A percentile compares a stretch with the other conserved stretches of the same genome.
Evolutionary conservation across 768 basidiomycete species (phyloP).

Genomic region (Leccinum subgranulosum): DNA sequence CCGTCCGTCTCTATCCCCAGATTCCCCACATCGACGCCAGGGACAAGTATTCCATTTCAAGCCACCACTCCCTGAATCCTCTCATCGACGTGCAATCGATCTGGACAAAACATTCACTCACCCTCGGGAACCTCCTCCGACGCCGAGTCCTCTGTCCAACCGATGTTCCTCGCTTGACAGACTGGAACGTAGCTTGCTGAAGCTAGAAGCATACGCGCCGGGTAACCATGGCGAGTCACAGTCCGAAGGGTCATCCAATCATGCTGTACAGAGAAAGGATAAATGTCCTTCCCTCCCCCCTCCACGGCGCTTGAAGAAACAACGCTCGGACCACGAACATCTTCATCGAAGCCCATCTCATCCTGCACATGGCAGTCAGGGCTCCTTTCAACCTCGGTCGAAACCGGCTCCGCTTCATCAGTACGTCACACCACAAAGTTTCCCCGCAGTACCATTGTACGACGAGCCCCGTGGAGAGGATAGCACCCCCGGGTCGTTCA

Average conservation of each 20-base stretch:
- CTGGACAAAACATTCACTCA: conserved; percentile 11
- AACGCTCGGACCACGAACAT: conserved; percentile 7
- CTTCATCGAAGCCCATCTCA: background rate
- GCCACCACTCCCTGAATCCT: background rate
- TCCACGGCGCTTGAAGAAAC: conserved; percentile 12
- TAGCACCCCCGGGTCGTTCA: conserved; percentile 24
- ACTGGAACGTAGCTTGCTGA: conserved; percentile 33
- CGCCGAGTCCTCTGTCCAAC: conserved; percentile 5
- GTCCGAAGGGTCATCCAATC: conserved; percentile 10
- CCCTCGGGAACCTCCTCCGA: conserved; percentile 21
- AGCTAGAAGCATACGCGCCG: conserved; percentile 31
- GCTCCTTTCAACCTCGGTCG: conserved; percentile 6
- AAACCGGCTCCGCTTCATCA: background rate
- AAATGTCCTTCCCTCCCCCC: conserved; percentile 23
- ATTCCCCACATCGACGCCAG: conserved; percentile 19
- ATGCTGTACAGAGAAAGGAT: background rate
- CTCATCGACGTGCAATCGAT: conserved; percentile 1
- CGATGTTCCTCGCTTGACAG: conserved; percentile 32
- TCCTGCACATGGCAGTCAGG: conserved; percentile 1
- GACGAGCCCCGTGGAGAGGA: background rate
- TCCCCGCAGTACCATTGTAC: background rate
- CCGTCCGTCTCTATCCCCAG: conserved; percentile 7
- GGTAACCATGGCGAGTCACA: conserved; percentile 21
- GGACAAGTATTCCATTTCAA: conserved; percentile 26
- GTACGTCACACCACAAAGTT: background rate